Conservation (phyloP, 768 basidiomycete genomes). For the Agrocybe pediades region DNA sequence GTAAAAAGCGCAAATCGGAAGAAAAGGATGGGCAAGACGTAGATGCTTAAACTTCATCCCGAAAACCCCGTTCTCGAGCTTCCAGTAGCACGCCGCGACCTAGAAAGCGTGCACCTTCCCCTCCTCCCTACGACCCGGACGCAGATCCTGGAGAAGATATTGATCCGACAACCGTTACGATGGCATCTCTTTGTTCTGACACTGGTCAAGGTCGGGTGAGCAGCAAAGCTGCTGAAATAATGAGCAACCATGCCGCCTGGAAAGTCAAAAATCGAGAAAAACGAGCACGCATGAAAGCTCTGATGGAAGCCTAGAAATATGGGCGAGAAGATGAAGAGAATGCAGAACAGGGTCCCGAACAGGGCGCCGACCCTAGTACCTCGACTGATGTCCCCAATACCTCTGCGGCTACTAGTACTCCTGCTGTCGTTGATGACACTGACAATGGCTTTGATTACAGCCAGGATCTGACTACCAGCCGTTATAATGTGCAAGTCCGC, state of each 20-base stretch:
- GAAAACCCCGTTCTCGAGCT: constrained; percentile 12
- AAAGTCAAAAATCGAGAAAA: constrained; percentile 69
- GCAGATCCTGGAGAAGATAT: constrained; percentile 75
- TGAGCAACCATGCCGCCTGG: constrained; percentile 72
- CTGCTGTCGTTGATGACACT: constrained; percentile 41
- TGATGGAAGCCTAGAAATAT: constrained; percentile 77
- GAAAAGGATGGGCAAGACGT: constrained; percentile 14
- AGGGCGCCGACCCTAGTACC: constrained; percentile 17
- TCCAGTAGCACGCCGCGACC: constrained; percentile 31
- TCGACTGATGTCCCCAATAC: constrained; percentile 15
- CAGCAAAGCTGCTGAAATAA: constrained; percentile 72
- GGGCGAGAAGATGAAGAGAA: constrained; percentile 57
- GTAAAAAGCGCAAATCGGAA: constrained; percentile 16
- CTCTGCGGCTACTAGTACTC: constrained; percentile 13
- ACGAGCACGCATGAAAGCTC: constrained; percentile 58
- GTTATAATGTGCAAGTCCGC: constrained; percentile 83
- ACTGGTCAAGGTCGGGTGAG: constrained; percentile 80
- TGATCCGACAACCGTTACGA: constrained; percentile 82
- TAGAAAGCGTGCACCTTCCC: constrained; percentile 49
- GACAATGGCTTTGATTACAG: constrained; percentile 72
- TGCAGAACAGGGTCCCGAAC: too few species aligned
- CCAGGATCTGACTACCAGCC: constrained; percentile 63
- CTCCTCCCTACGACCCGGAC: constrained; percentile 59
- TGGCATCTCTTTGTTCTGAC: constrained; percentile 79
- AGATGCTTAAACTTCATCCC: constrained; percentile 10